Evolutionary conservation across 495 filamentous ascomycete genomes (phyloP).

Genomic region (Penicillium diatomitis): DNA sequence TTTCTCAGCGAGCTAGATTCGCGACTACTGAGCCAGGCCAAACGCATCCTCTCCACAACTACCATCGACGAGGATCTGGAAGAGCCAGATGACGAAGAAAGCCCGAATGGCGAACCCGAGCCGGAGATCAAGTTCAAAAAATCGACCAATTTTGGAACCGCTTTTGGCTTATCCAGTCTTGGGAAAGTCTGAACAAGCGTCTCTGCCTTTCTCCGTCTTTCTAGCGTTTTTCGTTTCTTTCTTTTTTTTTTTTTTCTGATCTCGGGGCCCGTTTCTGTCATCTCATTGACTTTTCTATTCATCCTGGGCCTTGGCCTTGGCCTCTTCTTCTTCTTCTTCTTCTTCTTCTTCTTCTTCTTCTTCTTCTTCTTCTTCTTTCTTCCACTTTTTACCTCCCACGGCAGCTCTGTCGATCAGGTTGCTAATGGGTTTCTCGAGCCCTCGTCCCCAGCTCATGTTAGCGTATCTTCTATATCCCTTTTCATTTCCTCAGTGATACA

Average conservation of each 20-base stretch:
- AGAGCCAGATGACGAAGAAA: constrained; percentile 17
- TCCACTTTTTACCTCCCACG: no score
- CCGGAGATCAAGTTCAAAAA: constrained; percentile 49
- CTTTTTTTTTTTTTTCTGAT: not conserved
- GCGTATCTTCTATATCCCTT: no score
- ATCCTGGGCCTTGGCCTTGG: no score
- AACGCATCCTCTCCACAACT: constrained; percentile 16
- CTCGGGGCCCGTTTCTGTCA: no score
- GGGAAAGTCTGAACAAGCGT: constrained; percentile 7
- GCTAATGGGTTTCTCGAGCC: no score
- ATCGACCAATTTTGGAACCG: constrained; percentile 54
- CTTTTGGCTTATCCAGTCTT: constrained; percentile 28
- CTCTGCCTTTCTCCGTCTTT: no score
- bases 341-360: no score
- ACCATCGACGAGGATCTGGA: constrained; percentile 14
- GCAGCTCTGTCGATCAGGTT: no score
- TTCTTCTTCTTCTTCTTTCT: no score
- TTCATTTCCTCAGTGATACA: not conserved
- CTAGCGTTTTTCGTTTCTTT: not conserved
- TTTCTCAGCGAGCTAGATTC: constrained; percentile 36
- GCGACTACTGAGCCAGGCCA: constrained; percentile 35
- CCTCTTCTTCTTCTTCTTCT: no score
- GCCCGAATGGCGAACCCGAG: constrained; percentile 36
- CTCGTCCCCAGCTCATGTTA: no score
- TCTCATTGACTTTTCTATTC: no score